Base-by-base conservation (phyloP, 1,139 yeast genomes). In the Suhomyces taliae region DNA sequence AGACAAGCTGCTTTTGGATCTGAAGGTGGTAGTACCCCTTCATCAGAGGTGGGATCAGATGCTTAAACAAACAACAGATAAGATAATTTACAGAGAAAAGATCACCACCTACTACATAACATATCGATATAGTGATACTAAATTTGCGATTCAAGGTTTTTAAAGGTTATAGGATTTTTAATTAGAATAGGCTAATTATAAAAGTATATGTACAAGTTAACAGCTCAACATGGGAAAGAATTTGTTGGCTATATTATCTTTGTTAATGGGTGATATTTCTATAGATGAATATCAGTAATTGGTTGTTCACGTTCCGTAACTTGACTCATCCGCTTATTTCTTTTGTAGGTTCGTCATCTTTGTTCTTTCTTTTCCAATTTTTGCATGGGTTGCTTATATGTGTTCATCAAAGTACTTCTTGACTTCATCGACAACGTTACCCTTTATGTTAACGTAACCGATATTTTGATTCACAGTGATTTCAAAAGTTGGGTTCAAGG, bases 1-100 rank as follows among this genome's bases (percentile, higher is more conserved):
- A 71, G 91, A 56, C 82, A 81, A 55, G 79, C 83, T 48, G 91
- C 95, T 1, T 85, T 86, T 64, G 87, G 76, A 1, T 56, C 67
- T 14, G 77, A 72, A 19, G 63, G 63, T 24, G 66, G 66, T 1
- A 66, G 67, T 41, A 72, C 79, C 2, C 78, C 79, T 9, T 64
- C 67, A 6, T 69, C 76, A 9, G 80, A 75, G 43, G 53, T 52
- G 10, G 56, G 60, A 6, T 53, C 57, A 5, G 62, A 59, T 19
- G 15, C 40, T 11, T 43, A 40, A 36, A 36, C 12, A 36, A 27
- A 19, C 2, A 11, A 29, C 32, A 29, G 11, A 29, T 29, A 5
- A 29, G 7, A 4, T 11, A 29, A 9, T 29, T 29, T 6, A 9
- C 1, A 9, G 24, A 19, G 6, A 19, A 19, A 19, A 19, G 32